A percentile compares a stretch with the other conserved stretches of the same genome.
phyloP scores from a whole-genome alignment of 108 stramenopile species.

The Nitzschia sp. region DNA sequence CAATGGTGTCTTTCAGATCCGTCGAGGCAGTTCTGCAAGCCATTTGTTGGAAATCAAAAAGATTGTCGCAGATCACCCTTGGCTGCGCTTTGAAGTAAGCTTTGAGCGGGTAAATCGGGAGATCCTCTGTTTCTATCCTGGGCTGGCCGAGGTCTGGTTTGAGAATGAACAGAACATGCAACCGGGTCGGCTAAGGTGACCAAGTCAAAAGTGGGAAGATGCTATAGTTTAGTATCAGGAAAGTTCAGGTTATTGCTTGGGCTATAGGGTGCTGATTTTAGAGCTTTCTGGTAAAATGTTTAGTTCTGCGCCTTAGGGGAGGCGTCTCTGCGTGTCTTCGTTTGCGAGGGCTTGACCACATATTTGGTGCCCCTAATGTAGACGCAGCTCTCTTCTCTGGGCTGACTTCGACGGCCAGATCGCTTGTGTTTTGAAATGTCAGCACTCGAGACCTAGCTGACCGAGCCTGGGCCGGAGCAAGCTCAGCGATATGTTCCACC shows the following conservation, averaged over 20 bases:
- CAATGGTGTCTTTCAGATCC: slow-evolving; percentile 70
- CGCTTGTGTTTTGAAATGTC: not conserved
- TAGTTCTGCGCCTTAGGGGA: no score
- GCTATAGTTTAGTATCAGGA: not conserved
- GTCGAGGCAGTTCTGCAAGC: slow-evolving; percentile 52
- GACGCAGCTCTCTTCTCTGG: not conserved
- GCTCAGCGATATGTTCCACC: slow-evolving; percentile 76
- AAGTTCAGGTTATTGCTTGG: no score
- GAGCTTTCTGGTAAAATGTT: no score
- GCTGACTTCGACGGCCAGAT: not conserved
- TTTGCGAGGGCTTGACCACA: not conserved
- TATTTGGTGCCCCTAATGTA: not conserved
- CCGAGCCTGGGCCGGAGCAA: slow-evolving; percentile 57
- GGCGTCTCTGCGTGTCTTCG: not conserved
- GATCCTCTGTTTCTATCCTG: slow-evolving; percentile 7
- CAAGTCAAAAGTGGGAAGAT: not conserved
- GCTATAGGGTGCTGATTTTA: no score
- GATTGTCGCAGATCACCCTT: slow-evolving; percentile 64
- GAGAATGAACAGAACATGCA: not conserved
- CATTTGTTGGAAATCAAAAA: slow-evolving; percentile 65
- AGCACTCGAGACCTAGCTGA: slow-evolving; percentile 33
- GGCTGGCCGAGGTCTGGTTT: slow-evolving; percentile 5
- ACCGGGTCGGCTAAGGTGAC: not conserved
- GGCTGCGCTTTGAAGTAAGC: slow-evolving; percentile 35
- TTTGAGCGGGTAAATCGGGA: slow-evolving; percentile 42